Evolutionary conservation across 73 alveolate genomes (phyloP).

Genomic region (Vitrella brassicaformis): DNA sequence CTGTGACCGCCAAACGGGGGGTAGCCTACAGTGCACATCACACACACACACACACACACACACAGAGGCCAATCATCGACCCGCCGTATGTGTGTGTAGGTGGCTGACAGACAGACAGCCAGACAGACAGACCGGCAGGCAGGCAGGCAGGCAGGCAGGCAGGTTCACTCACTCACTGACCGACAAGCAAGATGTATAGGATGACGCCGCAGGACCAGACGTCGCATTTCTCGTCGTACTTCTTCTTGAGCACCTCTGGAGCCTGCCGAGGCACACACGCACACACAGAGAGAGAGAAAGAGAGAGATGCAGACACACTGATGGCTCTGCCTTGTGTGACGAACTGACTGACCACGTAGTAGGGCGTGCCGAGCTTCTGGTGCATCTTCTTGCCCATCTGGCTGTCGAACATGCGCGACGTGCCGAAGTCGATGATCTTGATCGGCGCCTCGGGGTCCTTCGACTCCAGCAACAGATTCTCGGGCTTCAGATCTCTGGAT

Average conservation of each 20-base stretch:
- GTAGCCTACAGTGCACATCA: no score
- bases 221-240: background rate
- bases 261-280: no score
- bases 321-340: no score
- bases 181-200: background rate
- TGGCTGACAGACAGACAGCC: no score
- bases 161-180: background rate
- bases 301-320: no score
- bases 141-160: background rate
- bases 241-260: background rate
- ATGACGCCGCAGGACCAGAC: background rate
- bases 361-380: background rate
- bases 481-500: slow-evolving; percentile 28
- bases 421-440: slow-evolving; percentile 7
- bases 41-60: background rate
- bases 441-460: slow-evolving; percentile 20
- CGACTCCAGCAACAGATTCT: slow-evolving; percentile 21
- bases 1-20: no score
- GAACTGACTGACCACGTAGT: no score
- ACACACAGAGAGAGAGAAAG: no score
- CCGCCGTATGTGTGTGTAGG: no score
- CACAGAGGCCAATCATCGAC: no score
- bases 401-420: background rate
- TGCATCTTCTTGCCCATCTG: background rate
- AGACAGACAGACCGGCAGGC: background rate